A percentile compares a stretch with the other conserved stretches of the same genome.
These are phyloP conservation scores for Orbilia brochopaga DNA, from an alignment of 2,329 filamentous ascomycete genomes.

Conservation along the genomic window DNA sequence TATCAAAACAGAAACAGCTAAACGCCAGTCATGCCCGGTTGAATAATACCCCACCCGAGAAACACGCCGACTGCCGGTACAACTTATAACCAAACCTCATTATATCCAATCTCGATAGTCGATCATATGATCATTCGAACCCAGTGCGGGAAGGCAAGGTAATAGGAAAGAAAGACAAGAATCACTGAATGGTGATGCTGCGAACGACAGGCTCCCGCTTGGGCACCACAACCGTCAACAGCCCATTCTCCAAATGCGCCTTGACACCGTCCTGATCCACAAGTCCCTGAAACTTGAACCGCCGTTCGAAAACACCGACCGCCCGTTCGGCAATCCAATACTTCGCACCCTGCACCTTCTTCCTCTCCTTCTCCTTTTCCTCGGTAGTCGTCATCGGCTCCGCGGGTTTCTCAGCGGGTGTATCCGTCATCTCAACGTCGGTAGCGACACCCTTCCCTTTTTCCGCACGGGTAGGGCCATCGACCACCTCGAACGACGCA, in stretches of 20 bases:
- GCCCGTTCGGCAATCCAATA: slow-evolving; percentile 75
- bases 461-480: slow-evolving; percentile 34
- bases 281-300: slow-evolving; percentile 70
- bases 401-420: slow-evolving; percentile 56
- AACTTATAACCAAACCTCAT: too few relatives aligned
- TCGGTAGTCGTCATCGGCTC: slow-evolving; percentile 55
- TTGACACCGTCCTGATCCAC: slow-evolving; percentile 69
- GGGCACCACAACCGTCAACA: slow-evolving; percentile 69
- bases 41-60: neutral
- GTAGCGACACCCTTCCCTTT: slow-evolving; percentile 50
- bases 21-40: neutral
- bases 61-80: neutral
- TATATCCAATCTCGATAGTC: too few relatives aligned
- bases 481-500: slow-evolving; percentile 49
- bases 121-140: too few relatives aligned
- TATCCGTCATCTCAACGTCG: slow-evolving; percentile 46
- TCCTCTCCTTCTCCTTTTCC: slow-evolving; percentile 48
- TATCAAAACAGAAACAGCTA: neutral
- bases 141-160: too few relatives aligned
- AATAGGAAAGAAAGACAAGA: too few relatives aligned
- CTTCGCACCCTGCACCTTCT: slow-evolving; percentile 60
- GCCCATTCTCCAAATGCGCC: slow-evolving; percentile 70
- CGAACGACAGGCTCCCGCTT: slow-evolving; percentile 64
- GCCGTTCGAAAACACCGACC: slow-evolving; percentile 71
- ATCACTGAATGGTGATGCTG: slow-evolving; percentile 43